Evolutionary conservation across 495 filamentous ascomycete species (phyloP).

Genomic region (Aspergillus sclerotioniger): DNA sequence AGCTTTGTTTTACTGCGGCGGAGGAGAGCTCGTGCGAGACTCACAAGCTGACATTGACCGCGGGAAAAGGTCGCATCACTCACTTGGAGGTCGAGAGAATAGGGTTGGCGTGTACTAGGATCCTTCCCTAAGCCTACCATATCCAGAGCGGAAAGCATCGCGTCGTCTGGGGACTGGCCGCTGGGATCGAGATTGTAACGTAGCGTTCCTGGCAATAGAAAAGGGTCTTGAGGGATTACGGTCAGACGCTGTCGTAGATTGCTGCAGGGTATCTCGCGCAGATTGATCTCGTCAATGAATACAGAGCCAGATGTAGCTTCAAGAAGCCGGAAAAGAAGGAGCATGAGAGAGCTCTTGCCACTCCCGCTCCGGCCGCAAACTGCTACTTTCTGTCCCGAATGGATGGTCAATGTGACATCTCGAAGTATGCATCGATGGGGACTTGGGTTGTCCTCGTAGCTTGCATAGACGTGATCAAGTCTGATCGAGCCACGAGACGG

Average conservation of each 20-base stretch:
- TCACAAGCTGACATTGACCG: not conserved
- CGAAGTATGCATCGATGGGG: not conserved
- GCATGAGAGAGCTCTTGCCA: not conserved
- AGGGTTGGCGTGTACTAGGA: not conserved
- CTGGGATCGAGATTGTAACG: not conserved
- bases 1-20: not conserved
- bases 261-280: not conserved
- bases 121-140: not conserved
- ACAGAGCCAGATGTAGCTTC: not conserved
- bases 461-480: not conserved
- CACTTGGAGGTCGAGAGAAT: not conserved
- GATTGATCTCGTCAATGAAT: not conserved
- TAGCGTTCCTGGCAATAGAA: not conserved
- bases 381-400: not conserved
- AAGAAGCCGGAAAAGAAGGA: not conserved
- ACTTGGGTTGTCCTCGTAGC: not conserved
- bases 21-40: not conserved
- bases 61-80: not conserved
- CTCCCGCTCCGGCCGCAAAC: not conserved
- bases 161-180: not conserved
- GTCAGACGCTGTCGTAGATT: not conserved
- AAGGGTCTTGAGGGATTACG: not conserved
- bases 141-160: not conserved
- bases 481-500: not conserved
- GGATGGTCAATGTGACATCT: not conserved